phyloP scores from a whole-genome alignment of 2,329 filamentous ascomycete species.

The Aureobasidium uvarum region DNA sequence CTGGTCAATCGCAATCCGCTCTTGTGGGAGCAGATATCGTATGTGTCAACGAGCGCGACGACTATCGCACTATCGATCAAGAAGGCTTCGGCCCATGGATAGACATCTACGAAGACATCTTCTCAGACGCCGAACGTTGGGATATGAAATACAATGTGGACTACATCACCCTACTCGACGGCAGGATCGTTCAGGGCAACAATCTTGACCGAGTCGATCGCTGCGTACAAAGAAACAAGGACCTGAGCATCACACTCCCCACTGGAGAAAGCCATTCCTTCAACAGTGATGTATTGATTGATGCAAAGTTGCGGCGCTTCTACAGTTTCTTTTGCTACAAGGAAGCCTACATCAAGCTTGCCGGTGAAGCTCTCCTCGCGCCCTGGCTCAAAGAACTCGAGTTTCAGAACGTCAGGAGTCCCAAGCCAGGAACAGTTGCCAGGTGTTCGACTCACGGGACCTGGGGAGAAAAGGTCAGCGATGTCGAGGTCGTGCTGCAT shows the following conservation, averaged over 20 bases:
- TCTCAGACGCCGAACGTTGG: slow-evolving; percentile 60
- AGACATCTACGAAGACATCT: slow-evolving; percentile 69
- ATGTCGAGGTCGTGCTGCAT: slow-evolving; percentile 53
- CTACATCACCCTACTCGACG: slow-evolving; percentile 47
- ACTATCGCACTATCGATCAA: slow-evolving; percentile 58
- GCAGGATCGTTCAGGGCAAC: slow-evolving; percentile 42
- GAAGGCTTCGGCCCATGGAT: slow-evolving; percentile 67
- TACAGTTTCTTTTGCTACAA: slow-evolving; percentile 77
- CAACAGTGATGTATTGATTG: slow-evolving; percentile 50
- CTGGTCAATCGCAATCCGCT: slow-evolving; percentile 27
- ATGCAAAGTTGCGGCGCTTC: slow-evolving; percentile 66
- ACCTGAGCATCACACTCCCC: slow-evolving; percentile 42
- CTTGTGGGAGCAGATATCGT: slow-evolving; percentile 71
- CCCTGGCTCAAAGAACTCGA: slow-evolving; percentile 69
- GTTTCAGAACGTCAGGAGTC: slow-evolving; percentile 63
- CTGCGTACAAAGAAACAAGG: slow-evolving; percentile 41
- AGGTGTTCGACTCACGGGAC: slow-evolving; percentile 46
- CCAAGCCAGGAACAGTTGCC: slow-evolving; percentile 45
- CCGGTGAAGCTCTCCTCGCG: slow-evolving; percentile 72
- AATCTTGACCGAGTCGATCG: slow-evolving; percentile 48
- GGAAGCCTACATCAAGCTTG: slow-evolving; percentile 81
- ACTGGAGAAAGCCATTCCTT: slow-evolving; percentile 41
- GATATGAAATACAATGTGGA: slow-evolving; percentile 59
- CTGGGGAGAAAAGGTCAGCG: slow-evolving; percentile 49
- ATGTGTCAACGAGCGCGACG: slow-evolving; percentile 66